phyloP scores from a whole-genome alignment of 1,284 basidiomycete species.

The Malassezia sympodialis region DNA sequence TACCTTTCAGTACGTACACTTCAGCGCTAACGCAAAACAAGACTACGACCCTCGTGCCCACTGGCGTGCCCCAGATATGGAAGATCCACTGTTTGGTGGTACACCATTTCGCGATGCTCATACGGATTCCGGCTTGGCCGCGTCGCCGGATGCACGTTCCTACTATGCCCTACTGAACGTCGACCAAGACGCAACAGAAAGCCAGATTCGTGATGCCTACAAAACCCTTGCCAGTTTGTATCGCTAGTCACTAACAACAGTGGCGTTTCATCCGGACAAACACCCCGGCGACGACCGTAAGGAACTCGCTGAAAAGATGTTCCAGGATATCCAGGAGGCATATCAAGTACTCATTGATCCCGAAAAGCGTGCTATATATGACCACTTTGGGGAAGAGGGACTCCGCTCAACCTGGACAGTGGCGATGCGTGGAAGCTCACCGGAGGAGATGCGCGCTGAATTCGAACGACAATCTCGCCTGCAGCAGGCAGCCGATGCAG shows the following conservation, averaged over 20 bases:
- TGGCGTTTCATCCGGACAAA: constrained; percentile 77
- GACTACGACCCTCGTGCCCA: background rate
- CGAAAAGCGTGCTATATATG: constrained; percentile 66
- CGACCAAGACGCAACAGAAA: constrained; percentile 57
- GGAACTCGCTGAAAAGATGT: constrained; percentile 58
- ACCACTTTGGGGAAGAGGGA: constrained; percentile 61
- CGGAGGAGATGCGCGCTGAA: constrained; percentile 55
- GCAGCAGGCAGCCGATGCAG: constrained; percentile 52
- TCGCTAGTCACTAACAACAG: constrained; percentile 5
- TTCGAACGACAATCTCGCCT: constrained; percentile 52
- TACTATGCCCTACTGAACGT: constrained; percentile 57
- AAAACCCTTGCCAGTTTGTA: constrained; percentile 55
- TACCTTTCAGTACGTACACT: constrained; percentile 2
- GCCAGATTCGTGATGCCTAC: constrained; percentile 64
- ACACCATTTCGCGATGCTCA: constrained; percentile 37
- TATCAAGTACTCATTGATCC: constrained; percentile 64
- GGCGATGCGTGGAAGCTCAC: constrained; percentile 51
- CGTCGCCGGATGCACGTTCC: background rate
- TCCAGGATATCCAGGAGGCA: constrained; percentile 66
- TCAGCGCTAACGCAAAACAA: background rate
- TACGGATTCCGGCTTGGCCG: constrained; percentile 26
- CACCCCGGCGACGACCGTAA: constrained; percentile 58
- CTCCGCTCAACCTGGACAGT: constrained; percentile 52
- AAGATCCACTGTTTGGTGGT: constrained; percentile 41
- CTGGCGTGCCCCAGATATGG: constrained; percentile 1